Percentiles rank a stretch among this genome's conserved stretches.
Conservation (phyloP, 257 asterid genomes). For the Solanum gracilifrons region DNA sequence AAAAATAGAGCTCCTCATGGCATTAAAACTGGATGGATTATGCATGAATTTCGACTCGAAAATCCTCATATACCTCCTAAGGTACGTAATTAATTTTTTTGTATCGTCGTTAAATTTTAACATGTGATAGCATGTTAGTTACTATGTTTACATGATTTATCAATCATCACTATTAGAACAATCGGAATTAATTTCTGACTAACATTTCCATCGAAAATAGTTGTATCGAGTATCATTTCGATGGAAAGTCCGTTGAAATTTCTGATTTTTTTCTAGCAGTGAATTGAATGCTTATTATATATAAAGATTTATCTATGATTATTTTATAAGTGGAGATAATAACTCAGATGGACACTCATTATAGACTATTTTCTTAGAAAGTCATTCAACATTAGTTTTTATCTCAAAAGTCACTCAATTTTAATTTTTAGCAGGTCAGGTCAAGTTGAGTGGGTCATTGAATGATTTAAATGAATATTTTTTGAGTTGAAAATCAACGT, state of each 20-base stretch:
- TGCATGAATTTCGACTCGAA: slow-evolving; percentile 88
- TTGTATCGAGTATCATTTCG: background rate
- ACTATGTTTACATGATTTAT: background rate
- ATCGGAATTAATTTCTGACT: background rate
- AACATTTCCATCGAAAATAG: background rate
- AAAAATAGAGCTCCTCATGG: slow-evolving; percentile 82
- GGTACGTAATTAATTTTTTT: slow-evolving; percentile 11
- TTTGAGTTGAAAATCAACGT: too few relatives aligned
- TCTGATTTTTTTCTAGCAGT: background rate
- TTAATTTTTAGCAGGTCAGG: too few relatives aligned
- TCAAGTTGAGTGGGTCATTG: too few relatives aligned
- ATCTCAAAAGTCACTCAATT: background rate
- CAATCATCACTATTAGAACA: background rate
- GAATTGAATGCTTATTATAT: background rate
- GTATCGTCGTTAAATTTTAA: background rate
- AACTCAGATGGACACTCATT: too few relatives aligned
- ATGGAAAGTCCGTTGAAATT: background rate
- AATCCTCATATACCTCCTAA: slow-evolving; percentile 74
- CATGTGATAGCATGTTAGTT: background rate
- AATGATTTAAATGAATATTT: too few relatives aligned
- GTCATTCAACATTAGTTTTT: too few relatives aligned
- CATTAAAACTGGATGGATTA: slow-evolving; percentile 78
- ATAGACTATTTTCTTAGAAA: too few relatives aligned
- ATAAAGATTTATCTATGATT: too few relatives aligned
- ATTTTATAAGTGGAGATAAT: too few relatives aligned